phyloP scores from a whole-genome alignment of 139 green algal species.

The Coelastrella sp. region DNA sequence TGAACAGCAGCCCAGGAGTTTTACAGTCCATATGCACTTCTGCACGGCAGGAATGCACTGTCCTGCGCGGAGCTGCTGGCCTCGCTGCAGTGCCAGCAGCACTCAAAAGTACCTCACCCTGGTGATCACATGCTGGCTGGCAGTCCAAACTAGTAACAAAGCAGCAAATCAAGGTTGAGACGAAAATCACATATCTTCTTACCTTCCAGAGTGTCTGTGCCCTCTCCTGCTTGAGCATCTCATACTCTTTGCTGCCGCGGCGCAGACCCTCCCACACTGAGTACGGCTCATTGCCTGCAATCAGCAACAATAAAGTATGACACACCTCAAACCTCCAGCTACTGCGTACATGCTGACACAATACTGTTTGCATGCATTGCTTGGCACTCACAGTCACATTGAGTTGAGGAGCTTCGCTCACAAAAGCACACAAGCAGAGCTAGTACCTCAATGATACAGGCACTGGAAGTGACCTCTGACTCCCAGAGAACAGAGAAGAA shows the following conservation, averaged over 20 bases:
- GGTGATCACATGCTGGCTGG: background rate
- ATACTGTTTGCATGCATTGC: no score
- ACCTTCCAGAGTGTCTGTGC: conserved; percentile 73
- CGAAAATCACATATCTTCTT: background rate
- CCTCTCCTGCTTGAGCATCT: conserved; percentile 82
- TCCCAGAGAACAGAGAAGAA: background rate
- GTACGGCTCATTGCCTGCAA: conserved; percentile 85
- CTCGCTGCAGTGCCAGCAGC: no score
- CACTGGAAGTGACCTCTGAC: no score
- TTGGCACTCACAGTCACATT: no score
- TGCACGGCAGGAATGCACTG: background rate
- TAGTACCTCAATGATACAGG: no score
- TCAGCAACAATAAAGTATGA: conserved; percentile 60
- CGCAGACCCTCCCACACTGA: conserved; percentile 77
- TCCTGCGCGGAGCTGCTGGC: no score
- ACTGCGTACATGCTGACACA: no score
- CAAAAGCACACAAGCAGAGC: no score
- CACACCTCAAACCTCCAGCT: background rate
- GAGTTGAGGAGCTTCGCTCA: no score
- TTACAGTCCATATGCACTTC: background rate
- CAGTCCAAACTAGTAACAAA: background rate
- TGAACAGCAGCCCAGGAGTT: no score
- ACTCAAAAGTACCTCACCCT: background rate
- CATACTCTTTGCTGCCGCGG: conserved; percentile 69
- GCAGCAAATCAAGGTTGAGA: background rate